Evolutionary conservation across 495 filamentous ascomycete species (phyloP).

Genomic region (Podospora appendiculata): DNA sequence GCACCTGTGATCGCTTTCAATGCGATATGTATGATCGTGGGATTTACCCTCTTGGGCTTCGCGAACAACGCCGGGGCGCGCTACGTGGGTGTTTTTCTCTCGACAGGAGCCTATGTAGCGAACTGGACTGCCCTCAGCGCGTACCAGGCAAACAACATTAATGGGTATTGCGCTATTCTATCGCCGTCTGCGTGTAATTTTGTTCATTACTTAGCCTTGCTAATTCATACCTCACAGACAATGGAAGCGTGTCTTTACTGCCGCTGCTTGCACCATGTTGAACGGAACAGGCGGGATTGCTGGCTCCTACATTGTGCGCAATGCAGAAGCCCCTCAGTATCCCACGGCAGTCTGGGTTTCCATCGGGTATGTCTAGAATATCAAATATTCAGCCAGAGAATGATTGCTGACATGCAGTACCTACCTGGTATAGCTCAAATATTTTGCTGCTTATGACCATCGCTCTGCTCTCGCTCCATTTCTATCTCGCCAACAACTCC

Average conservation of each 20-base stretch:
- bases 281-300: slow-evolving; percentile 73
- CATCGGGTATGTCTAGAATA: slow-evolving; percentile 40
- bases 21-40: slow-evolving; percentile 58
- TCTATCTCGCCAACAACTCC: slow-evolving; percentile 50
- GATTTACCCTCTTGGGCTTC: slow-evolving; percentile 70
- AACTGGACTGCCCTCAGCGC: slow-evolving; percentile 76
- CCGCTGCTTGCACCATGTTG: slow-evolving; percentile 59
- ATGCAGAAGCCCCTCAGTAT: slow-evolving; percentile 60
- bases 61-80: slow-evolving; percentile 58
- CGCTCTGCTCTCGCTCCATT: slow-evolving; percentile 50
- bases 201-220: too few relatives aligned
- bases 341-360: slow-evolving; percentile 65
- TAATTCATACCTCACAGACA: slow-evolving; percentile 32
- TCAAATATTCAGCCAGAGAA: not conserved
- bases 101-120: slow-evolving; percentile 69
- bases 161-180: slow-evolving; percentile 20
- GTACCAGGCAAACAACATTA: slow-evolving; percentile 65
- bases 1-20: slow-evolving; percentile 71
- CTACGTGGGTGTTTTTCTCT: slow-evolving; percentile 67
- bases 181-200: too few relatives aligned
- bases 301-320: slow-evolving; percentile 65
- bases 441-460: slow-evolving; percentile 59
- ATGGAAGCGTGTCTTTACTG: slow-evolving; percentile 70
- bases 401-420: not conserved
- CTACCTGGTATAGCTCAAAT: slow-evolving; percentile 40